These are phyloP conservation scores for Xylaria telfairii DNA, from an alignment of 495 filamentous ascomycete species.

Conservation along the genomic window DNA sequence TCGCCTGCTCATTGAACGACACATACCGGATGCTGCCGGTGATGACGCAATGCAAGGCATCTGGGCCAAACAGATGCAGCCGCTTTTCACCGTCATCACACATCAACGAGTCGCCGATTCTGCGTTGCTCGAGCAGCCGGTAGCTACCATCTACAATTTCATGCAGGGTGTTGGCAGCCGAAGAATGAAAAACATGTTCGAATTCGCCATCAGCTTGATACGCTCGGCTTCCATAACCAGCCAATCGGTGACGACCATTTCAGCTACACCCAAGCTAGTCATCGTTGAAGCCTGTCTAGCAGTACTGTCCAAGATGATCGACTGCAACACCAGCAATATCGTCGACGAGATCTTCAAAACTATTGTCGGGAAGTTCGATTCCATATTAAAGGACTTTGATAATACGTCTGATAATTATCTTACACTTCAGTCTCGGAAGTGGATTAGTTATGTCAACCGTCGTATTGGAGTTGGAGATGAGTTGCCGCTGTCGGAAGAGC, in stretches of 20 bases:
- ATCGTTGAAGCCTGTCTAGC: slow-evolving; percentile 38
- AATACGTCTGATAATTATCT: slow-evolving; percentile 35
- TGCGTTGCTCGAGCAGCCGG: slow-evolving; percentile 41
- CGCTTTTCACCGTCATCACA: slow-evolving; percentile 41
- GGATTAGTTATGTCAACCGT: slow-evolving; percentile 36
- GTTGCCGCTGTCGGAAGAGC: slow-evolving; percentile 13
- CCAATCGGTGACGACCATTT: slow-evolving; percentile 11
- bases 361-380: slow-evolving; percentile 20
- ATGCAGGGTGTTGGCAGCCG: slow-evolving; percentile 38
- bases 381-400: slow-evolving; percentile 11
- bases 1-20: slow-evolving; percentile 40
- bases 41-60: slow-evolving; percentile 16
- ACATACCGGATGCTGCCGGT: slow-evolving; percentile 28
- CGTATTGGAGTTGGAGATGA: slow-evolving; percentile 38
- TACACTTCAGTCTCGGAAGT: slow-evolving; percentile 37
- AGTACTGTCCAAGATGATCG: slow-evolving; percentile 39
- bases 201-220: slow-evolving; percentile 29
- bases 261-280: slow-evolving; percentile 22
- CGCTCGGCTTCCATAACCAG: slow-evolving; percentile 18
- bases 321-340: slow-evolving; percentile 45
- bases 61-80: slow-evolving; percentile 37
- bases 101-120: slow-evolving; percentile 40
- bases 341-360: slow-evolving; percentile 36
- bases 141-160: slow-evolving; percentile 41
- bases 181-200: slow-evolving; percentile 39